phyloP scores from a whole-genome alignment of 306 rosid genomes.

The Acacia crassicarpa region DNA sequence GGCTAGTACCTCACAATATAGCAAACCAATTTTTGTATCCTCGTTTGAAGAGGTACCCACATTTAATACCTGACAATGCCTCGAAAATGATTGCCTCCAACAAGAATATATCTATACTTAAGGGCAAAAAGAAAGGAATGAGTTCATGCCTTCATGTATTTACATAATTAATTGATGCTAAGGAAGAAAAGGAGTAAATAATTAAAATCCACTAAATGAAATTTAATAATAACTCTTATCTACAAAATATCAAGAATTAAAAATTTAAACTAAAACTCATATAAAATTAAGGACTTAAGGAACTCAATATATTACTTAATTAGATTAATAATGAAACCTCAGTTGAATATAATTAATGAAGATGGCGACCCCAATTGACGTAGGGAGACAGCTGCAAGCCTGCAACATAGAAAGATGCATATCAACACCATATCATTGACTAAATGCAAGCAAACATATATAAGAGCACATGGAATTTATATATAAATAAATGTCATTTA shows the following conservation, averaged over 20 bases:
- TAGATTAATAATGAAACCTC: neutral
- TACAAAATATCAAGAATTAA: too few relatives aligned
- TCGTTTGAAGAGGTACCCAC: fast-evolving
- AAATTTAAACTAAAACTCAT: too few relatives aligned
- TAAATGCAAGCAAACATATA: neutral
- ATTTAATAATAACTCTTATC: too few relatives aligned
- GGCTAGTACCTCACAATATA: fast-evolving
- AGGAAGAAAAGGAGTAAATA: too few relatives aligned
- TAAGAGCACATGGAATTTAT: neutral
- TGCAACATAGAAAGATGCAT: neutral
- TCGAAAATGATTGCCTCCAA: too few relatives aligned
- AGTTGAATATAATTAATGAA: neutral
- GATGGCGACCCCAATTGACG: neutral
- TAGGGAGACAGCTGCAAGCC: slow-evolving; percentile 16
- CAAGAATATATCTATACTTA: too few relatives aligned
- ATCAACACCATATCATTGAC: neutral
- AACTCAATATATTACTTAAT: too few relatives aligned
- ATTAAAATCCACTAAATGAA: too few relatives aligned
- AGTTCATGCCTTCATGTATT: too few relatives aligned
- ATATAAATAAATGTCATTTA: neutral
- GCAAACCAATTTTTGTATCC: fast-evolving
- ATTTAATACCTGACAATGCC: too few relatives aligned
- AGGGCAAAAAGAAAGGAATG: too few relatives aligned
- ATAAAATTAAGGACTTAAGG: too few relatives aligned
- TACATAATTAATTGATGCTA: neutral